Evolutionary conservation across 768 basidiomycete genomes (phyloP), one percentile per base, ranked within the genome.

Genomic region (Suillus hirtellus): DNA sequence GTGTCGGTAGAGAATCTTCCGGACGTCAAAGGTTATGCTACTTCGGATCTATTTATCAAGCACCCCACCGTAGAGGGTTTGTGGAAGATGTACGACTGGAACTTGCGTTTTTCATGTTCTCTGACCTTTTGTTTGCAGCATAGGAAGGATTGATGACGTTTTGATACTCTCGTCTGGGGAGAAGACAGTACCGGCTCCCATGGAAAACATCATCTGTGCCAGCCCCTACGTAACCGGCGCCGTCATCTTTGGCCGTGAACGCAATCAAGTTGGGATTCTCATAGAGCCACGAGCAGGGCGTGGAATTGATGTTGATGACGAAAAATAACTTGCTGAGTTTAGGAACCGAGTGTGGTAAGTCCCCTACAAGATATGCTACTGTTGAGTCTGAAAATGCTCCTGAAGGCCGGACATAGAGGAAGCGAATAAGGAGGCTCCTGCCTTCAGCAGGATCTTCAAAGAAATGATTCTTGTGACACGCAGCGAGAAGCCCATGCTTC

Each of bases 401-500:
- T 27, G 49, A 44, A 82, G 80, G 77, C 73, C 78, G 0, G 59
- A 65, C 21, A 75, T 84, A 0, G 80, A 82, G 21, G 77, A 81
- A 44, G 82, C 81, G 1, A 84, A 83, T 56, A 69, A 66, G 7
- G 63, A 66, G 1, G 74, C 81, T 0, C 82, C 82, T 0, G 73
- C 77, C 0, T 81, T 79, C 64, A 80, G 80, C 61, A 73, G 78
- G 7, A 76, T 83, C 9, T 82, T 80, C 71, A 82, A 82, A 69
- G 81, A 86, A 67, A 81, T 85, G 83, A 83, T 86, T 47, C 42
- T 85, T 19, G 66, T 84, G 10, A 73, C 82, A 1, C 68, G 70
- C 3, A 49, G 72, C 17, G 71, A 69, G 0, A 82, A 82, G 64
- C 85, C 84, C 0, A 67, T 86, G 53, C 69, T 75, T 6, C 77